A percentile compares a stretch with the other conserved stretches of the same genome.
These are phyloP conservation scores for Cystobasidiopsis lactophilus DNA, from an alignment of 768 basidiomycete species.

Conservation along the genomic window DNA sequence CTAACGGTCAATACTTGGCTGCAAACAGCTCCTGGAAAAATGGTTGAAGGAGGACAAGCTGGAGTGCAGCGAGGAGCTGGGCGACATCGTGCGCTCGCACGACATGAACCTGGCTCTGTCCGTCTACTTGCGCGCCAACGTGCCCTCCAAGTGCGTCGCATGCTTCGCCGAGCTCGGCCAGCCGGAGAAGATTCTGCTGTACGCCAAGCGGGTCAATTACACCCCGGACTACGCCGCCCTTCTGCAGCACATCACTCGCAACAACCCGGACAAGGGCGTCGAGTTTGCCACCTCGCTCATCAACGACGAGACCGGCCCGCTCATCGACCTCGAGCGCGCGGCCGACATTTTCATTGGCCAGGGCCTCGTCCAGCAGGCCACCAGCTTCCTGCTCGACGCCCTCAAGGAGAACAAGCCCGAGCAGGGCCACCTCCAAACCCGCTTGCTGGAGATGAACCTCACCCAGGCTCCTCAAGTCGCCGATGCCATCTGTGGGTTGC, in stretches of 20 bases:
- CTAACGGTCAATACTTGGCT: too few species aligned
- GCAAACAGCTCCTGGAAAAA: slow-evolving; percentile 61
- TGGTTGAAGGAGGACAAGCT: slow-evolving; percentile 99
- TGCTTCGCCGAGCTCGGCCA: slow-evolving; percentile 99
- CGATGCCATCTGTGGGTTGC: slow-evolving; percentile 57
- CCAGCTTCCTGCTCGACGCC: slow-evolving; percentile 88
- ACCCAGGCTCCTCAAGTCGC: slow-evolving; percentile 95
- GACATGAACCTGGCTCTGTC: slow-evolving; percentile 95
- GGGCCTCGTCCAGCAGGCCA: slow-evolving; percentile 98
- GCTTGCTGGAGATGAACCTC: slow-evolving; percentile 92
- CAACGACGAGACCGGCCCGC: slow-evolving; percentile 75
- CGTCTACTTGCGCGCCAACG: slow-evolving; percentile 89
- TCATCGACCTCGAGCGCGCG: slow-evolving; percentile 83
- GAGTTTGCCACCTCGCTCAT: slow-evolving; percentile 90
- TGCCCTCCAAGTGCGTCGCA: slow-evolving; percentile 82
- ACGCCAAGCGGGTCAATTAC: slow-evolving; percentile 91
- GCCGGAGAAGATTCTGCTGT: slow-evolving; percentile 90
- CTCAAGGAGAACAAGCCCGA: slow-evolving; percentile 97
- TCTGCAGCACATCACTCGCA: slow-evolving; percentile 85
- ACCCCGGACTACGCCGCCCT: slow-evolving; percentile 77
- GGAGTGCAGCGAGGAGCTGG: slow-evolving; percentile 93
- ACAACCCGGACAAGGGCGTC: slow-evolving; percentile 89
- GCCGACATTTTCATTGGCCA: slow-evolving; percentile 99
- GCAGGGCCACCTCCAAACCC: slow-evolving; percentile 84
- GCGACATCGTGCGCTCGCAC: slow-evolving; percentile 78